These are phyloP conservation scores for Kodamaea neixiangensis DNA, from an alignment of 805 yeast genomes.

Conservation along the genomic window DNA sequence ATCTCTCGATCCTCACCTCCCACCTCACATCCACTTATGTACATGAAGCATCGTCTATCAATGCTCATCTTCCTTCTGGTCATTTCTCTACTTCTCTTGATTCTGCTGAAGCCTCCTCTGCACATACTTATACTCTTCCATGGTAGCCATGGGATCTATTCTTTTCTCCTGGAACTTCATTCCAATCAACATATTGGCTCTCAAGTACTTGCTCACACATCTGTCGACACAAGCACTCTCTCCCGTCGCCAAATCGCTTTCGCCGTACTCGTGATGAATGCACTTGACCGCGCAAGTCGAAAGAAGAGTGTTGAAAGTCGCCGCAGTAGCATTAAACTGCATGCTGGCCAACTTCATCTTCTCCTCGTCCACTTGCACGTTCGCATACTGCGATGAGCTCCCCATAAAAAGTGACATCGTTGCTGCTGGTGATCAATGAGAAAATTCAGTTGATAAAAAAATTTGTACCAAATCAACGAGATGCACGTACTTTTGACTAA, in stretches of 20 bases:
- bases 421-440: background rate
- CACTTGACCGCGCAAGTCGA: conserved; percentile 73
- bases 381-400: conserved; percentile 39
- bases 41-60: too few relatives aligned
- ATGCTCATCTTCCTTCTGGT: too few relatives aligned
- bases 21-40: too few relatives aligned
- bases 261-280: conserved; percentile 82
- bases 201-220: conserved; percentile 82
- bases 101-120: background rate
- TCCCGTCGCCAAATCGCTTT: conserved; percentile 81
- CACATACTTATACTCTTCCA: conserved; percentile 44
- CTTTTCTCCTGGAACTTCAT: conserved; percentile 44
- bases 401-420: conserved; percentile 67
- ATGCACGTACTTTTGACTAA: conserved; percentile 72
- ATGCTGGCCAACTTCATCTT: conserved; percentile 63
- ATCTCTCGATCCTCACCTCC: too few relatives aligned
- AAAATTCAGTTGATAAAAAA: background rate
- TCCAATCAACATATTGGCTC: conserved; percentile 67
- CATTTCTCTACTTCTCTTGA: background rate
- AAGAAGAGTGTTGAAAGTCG: conserved; percentile 48
- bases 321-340: conserved; percentile 64
- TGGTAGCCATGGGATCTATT: conserved; percentile 44
- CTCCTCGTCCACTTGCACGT: conserved; percentile 57
- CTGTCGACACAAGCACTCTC: conserved; percentile 81
- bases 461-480: background rate